Conservation (phyloP, 2,329 filamentous ascomycete genomes). For the Cryphonectria nitschkei region DNA sequence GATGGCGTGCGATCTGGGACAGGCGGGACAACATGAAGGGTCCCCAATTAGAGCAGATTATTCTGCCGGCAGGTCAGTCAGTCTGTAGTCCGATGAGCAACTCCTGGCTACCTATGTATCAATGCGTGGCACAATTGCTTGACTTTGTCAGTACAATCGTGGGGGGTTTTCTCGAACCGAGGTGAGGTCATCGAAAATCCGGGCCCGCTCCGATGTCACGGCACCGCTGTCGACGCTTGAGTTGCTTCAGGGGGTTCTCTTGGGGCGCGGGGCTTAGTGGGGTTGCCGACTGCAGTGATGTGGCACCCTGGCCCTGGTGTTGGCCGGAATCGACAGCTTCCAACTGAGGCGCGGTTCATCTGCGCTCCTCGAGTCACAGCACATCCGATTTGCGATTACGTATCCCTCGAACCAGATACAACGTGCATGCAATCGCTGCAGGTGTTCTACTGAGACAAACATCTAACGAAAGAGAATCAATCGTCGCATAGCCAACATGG, state of each 20-base stretch:
- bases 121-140: neutral
- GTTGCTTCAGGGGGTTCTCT: neutral
- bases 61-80: neutral
- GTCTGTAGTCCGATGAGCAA: neutral
- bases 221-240: slow-evolving; percentile 22
- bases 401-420: neutral
- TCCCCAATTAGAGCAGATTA: neutral
- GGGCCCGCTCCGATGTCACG: neutral
- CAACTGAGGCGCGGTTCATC: neutral
- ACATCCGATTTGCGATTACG: neutral
- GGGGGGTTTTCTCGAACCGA: neutral
- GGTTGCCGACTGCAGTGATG: slow-evolving; percentile 6
- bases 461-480: neutral
- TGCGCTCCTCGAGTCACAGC: neutral
- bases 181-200: slow-evolving; percentile 23
- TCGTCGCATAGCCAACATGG: slow-evolving; percentile 20
- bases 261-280: slow-evolving; percentile 21
- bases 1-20: slow-evolving; percentile 72
- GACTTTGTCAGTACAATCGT: neutral
- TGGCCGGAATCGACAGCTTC: slow-evolving; percentile 1
- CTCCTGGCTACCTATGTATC: neutral
- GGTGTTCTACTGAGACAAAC: neutral
- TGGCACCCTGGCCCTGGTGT: slow-evolving; percentile 6
- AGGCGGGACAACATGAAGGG: slow-evolving; percentile 74
- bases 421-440: neutral